These are phyloP conservation scores for Graphilbum ipis-grandicollis DNA, from an alignment of 2,329 filamentous ascomycete genomes.

Conservation along the genomic window DNA sequence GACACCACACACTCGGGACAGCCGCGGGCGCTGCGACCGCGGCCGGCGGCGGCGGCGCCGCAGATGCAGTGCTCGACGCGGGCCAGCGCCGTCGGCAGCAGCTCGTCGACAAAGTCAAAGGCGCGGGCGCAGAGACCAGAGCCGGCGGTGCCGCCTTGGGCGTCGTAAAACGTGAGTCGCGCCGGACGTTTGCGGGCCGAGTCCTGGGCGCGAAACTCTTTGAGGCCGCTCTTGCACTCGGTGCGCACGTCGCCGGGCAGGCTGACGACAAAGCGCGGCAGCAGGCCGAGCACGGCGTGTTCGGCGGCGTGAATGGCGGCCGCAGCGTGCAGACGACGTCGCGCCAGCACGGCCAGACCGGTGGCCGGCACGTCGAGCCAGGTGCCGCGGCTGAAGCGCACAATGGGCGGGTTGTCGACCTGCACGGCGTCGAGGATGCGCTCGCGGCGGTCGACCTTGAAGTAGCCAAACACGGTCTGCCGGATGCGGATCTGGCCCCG, in stretches of 20 bases:
- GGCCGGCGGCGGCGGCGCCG: slow-evolving; percentile 45
- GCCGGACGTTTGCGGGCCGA: slow-evolving; percentile 64
- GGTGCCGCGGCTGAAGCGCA: slow-evolving; percentile 73
- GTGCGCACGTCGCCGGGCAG: slow-evolving; percentile 85
- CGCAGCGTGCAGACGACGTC: slow-evolving; percentile 58
- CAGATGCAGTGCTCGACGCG: slow-evolving; percentile 60
- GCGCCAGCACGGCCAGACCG: slow-evolving; percentile 63
- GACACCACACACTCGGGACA: slow-evolving; percentile 84
- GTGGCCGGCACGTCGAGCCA: slow-evolving; percentile 80
- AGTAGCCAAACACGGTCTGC: slow-evolving; percentile 87
- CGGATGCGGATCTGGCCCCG: slow-evolving; percentile 75
- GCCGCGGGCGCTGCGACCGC: slow-evolving; percentile 78
- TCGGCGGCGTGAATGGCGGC: slow-evolving; percentile 90
- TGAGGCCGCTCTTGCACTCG: slow-evolving; percentile 78
- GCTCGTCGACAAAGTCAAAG: slow-evolving; percentile 74
- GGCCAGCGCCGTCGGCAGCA: slow-evolving; percentile 59
- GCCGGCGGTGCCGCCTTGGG: slow-evolving; percentile 71
- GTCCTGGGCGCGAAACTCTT: slow-evolving; percentile 47
- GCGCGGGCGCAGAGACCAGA: slow-evolving; percentile 82
- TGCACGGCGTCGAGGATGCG: slow-evolving; percentile 82
- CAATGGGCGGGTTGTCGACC: slow-evolving; percentile 83
- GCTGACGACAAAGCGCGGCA: slow-evolving; percentile 81
- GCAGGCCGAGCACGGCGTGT: slow-evolving; percentile 70
- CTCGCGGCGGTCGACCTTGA: slow-evolving; percentile 79
- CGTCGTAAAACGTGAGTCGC: slow-evolving; percentile 83